Evolutionary conservation across 495 filamentous ascomycete species (phyloP), one percentile per base, ranked within the genome.

Genomic region (Copromyces sp.): DNA sequence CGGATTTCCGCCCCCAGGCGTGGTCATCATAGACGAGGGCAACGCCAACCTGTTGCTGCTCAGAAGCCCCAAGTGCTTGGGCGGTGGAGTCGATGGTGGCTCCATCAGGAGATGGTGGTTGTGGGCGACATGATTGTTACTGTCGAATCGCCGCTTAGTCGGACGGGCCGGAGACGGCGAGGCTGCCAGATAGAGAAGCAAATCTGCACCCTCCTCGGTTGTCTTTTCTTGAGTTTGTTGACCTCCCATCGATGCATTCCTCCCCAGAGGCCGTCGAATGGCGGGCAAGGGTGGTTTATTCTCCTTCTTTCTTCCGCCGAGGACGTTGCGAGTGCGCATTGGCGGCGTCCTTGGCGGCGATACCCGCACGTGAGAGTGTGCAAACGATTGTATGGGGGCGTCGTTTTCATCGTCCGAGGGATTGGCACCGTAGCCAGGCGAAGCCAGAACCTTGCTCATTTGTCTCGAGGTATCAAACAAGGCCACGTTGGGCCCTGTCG

Each of bases 1-100:
- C 6, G 89, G 83, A 53, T 83, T 86, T 41, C 84, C 85, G 17
- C 90, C 90, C 59, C 91, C 91, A 6, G 93, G 91, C 8, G 93
- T 95, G n/a, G 92, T 91, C 91, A 94, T 93, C 86, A 93, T 92
- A 20, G 94, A 97, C 9, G 92, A 93, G 24, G 92, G 93, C 39
- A 97, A 85, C 14, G 89, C 89, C 16, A 92, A 87, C 69, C 82
- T 84, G 72, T 75, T 74, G 76, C 87, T 88, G 53, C 53, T 61
- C 24, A 61, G 53, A 61, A 61, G 29, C 29, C 53, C 53, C 53
- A 61, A 32, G 53, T 61, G 53, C 79, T 91, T 91, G 39, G 92
- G 90, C 16, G 95, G 95, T 45, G 95, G 95, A 7, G 95, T 98
- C 5, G 93, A 94, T 0, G 94, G 94, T 9, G 92, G 90, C 70